Conservation (phyloP, 768 basidiomycete species). For the Mycena leptocephala region DNA sequence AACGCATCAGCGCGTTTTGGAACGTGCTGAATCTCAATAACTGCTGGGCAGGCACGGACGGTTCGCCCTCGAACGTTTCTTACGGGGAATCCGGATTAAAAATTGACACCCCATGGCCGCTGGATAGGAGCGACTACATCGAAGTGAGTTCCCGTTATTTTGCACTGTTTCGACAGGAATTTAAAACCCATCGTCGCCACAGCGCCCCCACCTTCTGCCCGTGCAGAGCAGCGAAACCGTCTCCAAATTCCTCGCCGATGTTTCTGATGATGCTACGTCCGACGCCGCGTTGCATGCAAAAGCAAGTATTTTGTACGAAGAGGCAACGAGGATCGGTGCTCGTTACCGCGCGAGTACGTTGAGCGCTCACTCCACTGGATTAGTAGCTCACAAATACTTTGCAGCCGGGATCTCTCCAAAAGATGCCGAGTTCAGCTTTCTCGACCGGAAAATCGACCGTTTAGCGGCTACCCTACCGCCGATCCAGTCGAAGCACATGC, state of each 20-base stretch:
- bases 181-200: background rate
- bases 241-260: slow-evolving; percentile 2
- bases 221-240: slow-evolving; percentile 19
- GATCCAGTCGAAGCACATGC: slow-evolving; percentile 17
- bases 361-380: background rate
- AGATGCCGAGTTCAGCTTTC: slow-evolving; percentile 39
- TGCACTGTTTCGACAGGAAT: background rate
- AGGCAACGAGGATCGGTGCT: slow-evolving; percentile 19
- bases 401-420: slow-evolving; percentile 11
- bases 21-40: slow-evolving; percentile 50
- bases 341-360: slow-evolving; percentile 3
- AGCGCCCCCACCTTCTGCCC: background rate
- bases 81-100: slow-evolving; percentile 41
- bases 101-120: slow-evolving; percentile 35
- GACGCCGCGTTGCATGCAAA: slow-evolving; percentile 7
- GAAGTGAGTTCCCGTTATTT: background rate
- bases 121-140: slow-evolving; percentile 6
- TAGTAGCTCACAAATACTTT: background rate
- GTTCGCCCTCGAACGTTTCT: slow-evolving; percentile 51
- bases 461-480: slow-evolving; percentile 10
- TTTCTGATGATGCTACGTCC: slow-evolving; percentile 13
- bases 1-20: slow-evolving; percentile 31
- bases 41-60: slow-evolving; percentile 53
- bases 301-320: slow-evolving; percentile 41
- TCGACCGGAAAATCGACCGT: slow-evolving; percentile 30